Evolutionary conservation across 2,329 filamentous ascomycete genomes (phyloP), one percentile per base, ranked within the genome.

Genomic region (Trichothecium roseum): DNA sequence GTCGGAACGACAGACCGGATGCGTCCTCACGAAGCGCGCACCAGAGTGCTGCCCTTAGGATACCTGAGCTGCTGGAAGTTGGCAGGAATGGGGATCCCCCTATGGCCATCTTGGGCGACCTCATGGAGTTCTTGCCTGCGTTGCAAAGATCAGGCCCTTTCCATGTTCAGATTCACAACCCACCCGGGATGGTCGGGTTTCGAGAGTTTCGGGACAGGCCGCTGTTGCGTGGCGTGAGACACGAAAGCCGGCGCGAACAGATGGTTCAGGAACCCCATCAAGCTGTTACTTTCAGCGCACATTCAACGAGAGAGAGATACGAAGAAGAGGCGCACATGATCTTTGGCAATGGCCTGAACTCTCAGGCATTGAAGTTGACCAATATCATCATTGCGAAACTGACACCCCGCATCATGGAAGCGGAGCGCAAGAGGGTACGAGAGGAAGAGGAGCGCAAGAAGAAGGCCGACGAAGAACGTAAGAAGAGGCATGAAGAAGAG

Each of bases 281-380:
- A 46, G 81, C 85, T 10, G 79, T 88, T 18, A 66, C 77, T 3
- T 96, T 96, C 54, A 63, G 69, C 15, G 69, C 85, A 8, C 74
- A 77, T 27, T 68, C 74, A 8, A 96, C 91, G 1, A 66, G 72
- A 37, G 69, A 72, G 36, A 80, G 91, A 41, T 98, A 93, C 81
- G 76, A 84, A 51, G 86, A 95, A 51, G 93, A 96, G 56, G 81
- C 87, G 8, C 79, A 81, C 43, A 78, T 98, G 55, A 69, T 96
- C 1, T 96, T 91, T 56, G 83, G 84, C 18, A 60, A 66, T 16
- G 68, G 62, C 33, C 72, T 80, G 33, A 28, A 42, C 35, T 53
- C 73, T 4, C 87, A 94, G 33, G 83, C 83, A 51, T 72, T 78
- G 3, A 67, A 73, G 40, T 67, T 94, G 13, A 61, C 80, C 43